Evolutionary conservation across 164 flowering plant species (phyloP).

Genomic region (grape (Vitis vinifera)): DNA sequence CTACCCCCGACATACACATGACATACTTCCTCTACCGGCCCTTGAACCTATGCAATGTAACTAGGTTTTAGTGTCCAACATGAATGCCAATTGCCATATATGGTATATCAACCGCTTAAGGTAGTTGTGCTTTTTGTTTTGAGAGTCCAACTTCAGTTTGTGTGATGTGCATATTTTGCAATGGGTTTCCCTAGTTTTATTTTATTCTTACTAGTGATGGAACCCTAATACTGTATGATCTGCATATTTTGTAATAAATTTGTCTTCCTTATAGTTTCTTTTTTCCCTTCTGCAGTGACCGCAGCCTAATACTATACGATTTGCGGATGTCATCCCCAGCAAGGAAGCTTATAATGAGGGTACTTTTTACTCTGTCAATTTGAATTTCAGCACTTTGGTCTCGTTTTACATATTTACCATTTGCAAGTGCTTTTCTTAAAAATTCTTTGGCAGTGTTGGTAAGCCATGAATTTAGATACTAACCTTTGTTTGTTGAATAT

Average conservation of each 20-base stretch:
- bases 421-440: neutral
- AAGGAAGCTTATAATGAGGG: slow-evolving; percentile 83
- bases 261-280: neutral
- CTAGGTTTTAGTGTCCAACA: too few relatives aligned
- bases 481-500: too few relatives aligned
- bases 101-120: too few relatives aligned
- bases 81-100: too few relatives aligned
- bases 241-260: neutral
- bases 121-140: too few relatives aligned
- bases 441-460: neutral
- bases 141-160: too few relatives aligned
- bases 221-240: neutral
- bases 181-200: neutral
- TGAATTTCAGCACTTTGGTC: neutral
- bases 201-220: neutral
- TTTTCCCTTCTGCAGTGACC: slow-evolving; percentile 56
- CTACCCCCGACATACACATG: too few relatives aligned
- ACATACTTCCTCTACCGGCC: too few relatives aligned
- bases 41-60: too few relatives aligned
- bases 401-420: neutral
- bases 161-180: neutral
- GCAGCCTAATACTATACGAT: slow-evolving; percentile 83
- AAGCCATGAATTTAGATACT: neutral
- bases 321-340: slow-evolving; percentile 74
- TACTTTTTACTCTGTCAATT: slow-evolving; percentile 19